Conservation (phyloP, 768 basidiomycete species). For the Lactifluus piperatus region DNA sequence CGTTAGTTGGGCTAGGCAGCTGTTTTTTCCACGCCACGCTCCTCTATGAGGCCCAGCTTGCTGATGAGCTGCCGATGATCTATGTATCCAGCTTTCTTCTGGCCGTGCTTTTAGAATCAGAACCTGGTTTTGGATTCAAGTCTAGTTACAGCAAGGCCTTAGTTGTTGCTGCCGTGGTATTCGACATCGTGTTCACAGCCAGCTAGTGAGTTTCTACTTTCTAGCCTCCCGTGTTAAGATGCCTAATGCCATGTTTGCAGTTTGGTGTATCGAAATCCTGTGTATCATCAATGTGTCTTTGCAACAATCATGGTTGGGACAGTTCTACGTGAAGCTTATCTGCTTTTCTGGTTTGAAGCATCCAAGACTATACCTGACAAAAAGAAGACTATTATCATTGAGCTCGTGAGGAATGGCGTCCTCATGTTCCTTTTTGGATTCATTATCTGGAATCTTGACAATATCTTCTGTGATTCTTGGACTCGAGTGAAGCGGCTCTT, state of each 20-base stretch:
- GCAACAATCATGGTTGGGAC: conserved; percentile 45
- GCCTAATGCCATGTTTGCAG: conserved; percentile 29
- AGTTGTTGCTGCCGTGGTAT: conserved; percentile 32
- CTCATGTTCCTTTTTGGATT: conserved; percentile 55
- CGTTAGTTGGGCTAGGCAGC: conserved; percentile 65
- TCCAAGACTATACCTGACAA: conserved; percentile 35
- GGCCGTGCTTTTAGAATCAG: conserved; percentile 51
- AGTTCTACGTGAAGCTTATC: conserved; percentile 41
- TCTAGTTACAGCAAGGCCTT: conserved; percentile 33
- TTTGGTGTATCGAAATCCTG: conserved; percentile 58
- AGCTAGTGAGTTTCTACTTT: conserved; percentile 52
- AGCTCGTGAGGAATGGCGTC: conserved; percentile 45
- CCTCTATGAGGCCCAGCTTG: conserved; percentile 65
- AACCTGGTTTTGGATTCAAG: conserved; percentile 39
- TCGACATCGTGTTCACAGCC: conserved; percentile 57
- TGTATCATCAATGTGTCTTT: conserved; percentile 76
- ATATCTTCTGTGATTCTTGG: conserved; percentile 56
- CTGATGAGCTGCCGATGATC: conserved; percentile 80
- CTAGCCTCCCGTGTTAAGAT: background rate
- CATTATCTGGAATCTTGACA: conserved; percentile 74
- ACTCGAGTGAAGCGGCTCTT: conserved; percentile 46
- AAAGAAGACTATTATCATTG: conserved; percentile 34
- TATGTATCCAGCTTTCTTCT: conserved; percentile 56
- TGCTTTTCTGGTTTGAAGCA: conserved; percentile 39
- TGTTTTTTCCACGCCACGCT: conserved; percentile 75